Evolutionary conservation across 305 asterid genomes (phyloP).

Genomic region (Withania somnifera): DNA sequence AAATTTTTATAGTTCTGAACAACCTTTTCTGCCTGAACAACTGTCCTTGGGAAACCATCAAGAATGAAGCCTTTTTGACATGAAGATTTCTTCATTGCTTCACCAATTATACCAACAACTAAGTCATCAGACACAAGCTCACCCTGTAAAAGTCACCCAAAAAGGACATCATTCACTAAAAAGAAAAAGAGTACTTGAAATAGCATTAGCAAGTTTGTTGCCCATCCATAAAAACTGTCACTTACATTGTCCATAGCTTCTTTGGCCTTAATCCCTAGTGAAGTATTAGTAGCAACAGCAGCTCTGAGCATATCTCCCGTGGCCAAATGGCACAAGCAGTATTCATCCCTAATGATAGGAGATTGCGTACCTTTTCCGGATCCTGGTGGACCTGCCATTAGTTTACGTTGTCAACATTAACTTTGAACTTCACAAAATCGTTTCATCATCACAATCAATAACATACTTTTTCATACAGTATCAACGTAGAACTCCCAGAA

Average conservation of each 20-base stretch:
- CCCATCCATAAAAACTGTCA: too few species aligned
- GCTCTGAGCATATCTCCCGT: constrained; percentile 98
- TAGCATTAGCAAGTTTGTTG: too few species aligned
- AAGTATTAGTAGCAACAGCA: constrained; percentile 83
- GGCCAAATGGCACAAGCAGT: constrained; percentile 84
- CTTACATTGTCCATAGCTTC: constrained; percentile 96
- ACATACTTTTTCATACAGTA: not conserved
- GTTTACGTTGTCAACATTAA: not conserved
- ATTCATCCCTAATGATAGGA: constrained; percentile 79
- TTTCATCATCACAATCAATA: not conserved
- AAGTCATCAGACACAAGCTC: constrained; percentile 88
- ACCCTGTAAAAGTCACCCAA: constrained; percentile 37
- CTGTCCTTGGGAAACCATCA: constrained; percentile 94
- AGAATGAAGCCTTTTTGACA: constrained; percentile 91
- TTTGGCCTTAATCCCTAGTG: constrained; percentile 79
- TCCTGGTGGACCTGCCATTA: constrained; percentile 78
- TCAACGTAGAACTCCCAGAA: not conserved
- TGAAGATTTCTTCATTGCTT: constrained; percentile 76
- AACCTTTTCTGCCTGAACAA: constrained; percentile 85
- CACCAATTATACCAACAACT: constrained; percentile 84
- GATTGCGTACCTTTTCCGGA: constrained; percentile 96
- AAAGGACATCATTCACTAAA: constrained; percentile 6
- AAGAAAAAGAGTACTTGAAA: too few species aligned
- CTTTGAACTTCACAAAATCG: not conserved
- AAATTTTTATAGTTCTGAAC: too few species aligned